A percentile compares a stretch with the other conserved stretches of the same genome.
Evolutionary conservation across 257 asterid species (phyloP).

Genomic region (Nicotiana noctiflora): DNA sequence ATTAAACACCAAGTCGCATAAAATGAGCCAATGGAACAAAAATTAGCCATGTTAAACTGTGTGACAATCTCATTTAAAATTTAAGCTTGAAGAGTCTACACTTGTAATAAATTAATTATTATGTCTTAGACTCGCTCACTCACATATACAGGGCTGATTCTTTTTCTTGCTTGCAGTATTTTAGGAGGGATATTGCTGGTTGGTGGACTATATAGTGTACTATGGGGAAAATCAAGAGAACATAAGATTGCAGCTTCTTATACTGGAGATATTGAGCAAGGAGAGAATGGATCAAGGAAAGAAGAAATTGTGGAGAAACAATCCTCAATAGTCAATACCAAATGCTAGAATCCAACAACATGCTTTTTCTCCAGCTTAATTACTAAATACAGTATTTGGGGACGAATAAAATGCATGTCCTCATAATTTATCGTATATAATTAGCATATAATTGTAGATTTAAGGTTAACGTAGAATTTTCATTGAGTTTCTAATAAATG

Average conservation of each 20-base stretch:
- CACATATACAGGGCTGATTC: too few species aligned
- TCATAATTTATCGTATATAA: not conserved
- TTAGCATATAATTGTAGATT: not conserved
- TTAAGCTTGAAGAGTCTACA: too few species aligned
- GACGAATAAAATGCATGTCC: not conserved
- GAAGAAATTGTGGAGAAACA: constrained; percentile 7
- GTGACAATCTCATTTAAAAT: too few species aligned
- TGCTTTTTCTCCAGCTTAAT: not conserved
- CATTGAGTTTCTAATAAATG: not conserved
- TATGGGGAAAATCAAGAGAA: constrained; percentile 81
- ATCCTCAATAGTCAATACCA: not conserved
- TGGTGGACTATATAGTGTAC: constrained; percentile 67
- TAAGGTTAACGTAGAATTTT: not conserved
- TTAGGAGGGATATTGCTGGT: constrained; percentile 68
- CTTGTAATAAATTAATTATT: too few species aligned
- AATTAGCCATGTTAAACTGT: too few species aligned
- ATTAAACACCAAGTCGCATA: not conserved
- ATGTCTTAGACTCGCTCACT: too few species aligned
- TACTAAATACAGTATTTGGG: not conserved
- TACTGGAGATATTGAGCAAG: constrained; percentile 35
- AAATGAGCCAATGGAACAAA: not conserved
- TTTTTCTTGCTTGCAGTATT: constrained; percentile 29
- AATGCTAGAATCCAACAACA: not conserved
- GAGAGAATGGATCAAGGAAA: constrained; percentile 12
- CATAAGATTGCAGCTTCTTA: constrained; percentile 25